Evolutionary conservation across 2,329 filamentous ascomycete species (phyloP), one percentile per base, ranked within the genome.

Genomic region (Sarocladiaceae sp.): DNA sequence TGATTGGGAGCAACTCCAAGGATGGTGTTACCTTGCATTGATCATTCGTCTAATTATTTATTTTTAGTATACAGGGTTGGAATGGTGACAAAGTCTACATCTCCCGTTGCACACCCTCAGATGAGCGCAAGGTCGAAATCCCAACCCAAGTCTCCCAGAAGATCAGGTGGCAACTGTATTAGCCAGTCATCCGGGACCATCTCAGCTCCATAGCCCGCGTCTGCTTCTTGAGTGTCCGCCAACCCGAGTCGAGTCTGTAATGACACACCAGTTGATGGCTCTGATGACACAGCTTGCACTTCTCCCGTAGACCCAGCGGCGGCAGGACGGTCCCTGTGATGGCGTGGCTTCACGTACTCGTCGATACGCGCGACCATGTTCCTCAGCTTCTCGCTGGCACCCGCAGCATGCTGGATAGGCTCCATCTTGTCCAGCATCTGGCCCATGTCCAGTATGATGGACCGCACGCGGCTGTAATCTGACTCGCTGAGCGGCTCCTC

Each of bases 401-500:
- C 49, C 3, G 51, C 45, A 20, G 47, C 43, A 12, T 49, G 50
- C 13, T 52, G 51, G 41, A 55, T 52, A 5, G 45, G 48, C 40
- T 56, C 56, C n/a, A 58, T 39, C 13, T 48, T 55, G 34, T 60
- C 56, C 3, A 62, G 55, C 33, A 62, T 50, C 16, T 50, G 44
- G 3, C 58, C 58, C 57, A 62, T 61, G 16, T 54, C 56, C 16
- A 62, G 48, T 24, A 63, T 51, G 35, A 62, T 48, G 7, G 51
- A 51, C 15, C 57, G 52, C 11, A 62, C 55, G 3, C 50, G 50
- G 31, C 45, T 52, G 42, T 55, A 61, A 12, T 57, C 51, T 6
- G 44, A 45, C 45, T 61, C 58, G 9, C 53, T 57, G 20, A 63
- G 50, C 2, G 51, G 54, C 11, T 55, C 55, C 37, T 61, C 59